These are phyloP conservation scores for Powellomyces hirtus DNA, from an alignment of 192 early-diverging fungal genomes.

Conservation along the genomic window DNA sequence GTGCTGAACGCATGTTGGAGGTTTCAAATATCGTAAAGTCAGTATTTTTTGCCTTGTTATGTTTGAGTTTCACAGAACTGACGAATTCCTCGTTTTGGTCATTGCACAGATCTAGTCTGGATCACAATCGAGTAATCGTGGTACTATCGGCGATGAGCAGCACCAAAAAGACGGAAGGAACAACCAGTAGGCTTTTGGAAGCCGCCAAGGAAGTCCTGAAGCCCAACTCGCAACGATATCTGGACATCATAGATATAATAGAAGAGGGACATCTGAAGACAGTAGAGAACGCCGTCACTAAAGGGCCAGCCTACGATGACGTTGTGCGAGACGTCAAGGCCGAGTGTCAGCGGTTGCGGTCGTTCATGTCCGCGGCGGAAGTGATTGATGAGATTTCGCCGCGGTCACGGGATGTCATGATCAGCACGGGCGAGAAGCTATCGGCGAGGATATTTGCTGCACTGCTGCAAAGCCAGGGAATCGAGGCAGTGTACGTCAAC, in stretches of 20 bases:
- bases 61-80: background rate
- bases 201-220: slow-evolving; percentile 71
- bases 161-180: slow-evolving; percentile 82
- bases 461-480: slow-evolving; percentile 70
- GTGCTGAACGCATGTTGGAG: slow-evolving; percentile 50
- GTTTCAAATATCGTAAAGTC: slow-evolving; percentile 82
- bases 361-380: slow-evolving; percentile 90
- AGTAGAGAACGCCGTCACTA: slow-evolving; percentile 36
- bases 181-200: slow-evolving; percentile 77
- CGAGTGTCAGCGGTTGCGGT: slow-evolving; percentile 74
- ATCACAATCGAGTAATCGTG: slow-evolving; percentile 76
- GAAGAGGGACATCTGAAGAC: slow-evolving; percentile 76
- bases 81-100: slow-evolving; percentile 17
- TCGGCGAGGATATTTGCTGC: slow-evolving; percentile 87
- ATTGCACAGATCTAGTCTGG: slow-evolving; percentile 56
- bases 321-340: slow-evolving; percentile 65
- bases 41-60: slow-evolving; percentile 68
- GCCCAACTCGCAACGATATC: slow-evolving; percentile 66
- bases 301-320: slow-evolving; percentile 13
- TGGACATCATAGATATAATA: slow-evolving; percentile 81
- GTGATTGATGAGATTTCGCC: slow-evolving; percentile 97
- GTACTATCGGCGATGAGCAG: slow-evolving; percentile 95
- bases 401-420: slow-evolving; percentile 91
- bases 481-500: slow-evolving; percentile 82
- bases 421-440: slow-evolving; percentile 91